phyloP scores from a whole-genome alignment of 2,329 filamentous ascomycete species.

The Xylaria digitata region DNA sequence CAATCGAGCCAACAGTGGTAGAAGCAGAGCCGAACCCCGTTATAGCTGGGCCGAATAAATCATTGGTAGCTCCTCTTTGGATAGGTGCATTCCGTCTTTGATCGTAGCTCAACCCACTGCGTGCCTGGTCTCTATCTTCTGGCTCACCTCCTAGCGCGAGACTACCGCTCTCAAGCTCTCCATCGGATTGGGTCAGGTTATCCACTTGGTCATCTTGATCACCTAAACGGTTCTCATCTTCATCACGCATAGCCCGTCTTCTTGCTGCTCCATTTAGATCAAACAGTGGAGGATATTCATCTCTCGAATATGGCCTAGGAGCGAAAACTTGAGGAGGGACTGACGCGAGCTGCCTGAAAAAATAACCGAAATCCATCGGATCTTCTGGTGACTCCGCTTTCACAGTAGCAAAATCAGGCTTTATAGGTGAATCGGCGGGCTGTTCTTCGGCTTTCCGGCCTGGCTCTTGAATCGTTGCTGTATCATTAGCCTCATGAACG shows the following conservation, averaged over 20 bases:
- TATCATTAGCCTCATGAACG: constrained; percentile 57
- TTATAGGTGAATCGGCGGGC: constrained; percentile 35
- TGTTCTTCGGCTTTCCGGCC: constrained; percentile 48
- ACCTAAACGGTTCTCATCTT: constrained; percentile 67
- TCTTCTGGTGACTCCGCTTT: constrained; percentile 39
- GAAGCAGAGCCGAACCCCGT: constrained; percentile 62
- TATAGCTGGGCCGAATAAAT: constrained; percentile 65
- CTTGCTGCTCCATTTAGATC: constrained; percentile 85
- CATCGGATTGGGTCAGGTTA: constrained; percentile 68
- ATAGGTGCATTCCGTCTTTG: constrained; percentile 76
- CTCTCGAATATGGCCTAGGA: constrained; percentile 38
- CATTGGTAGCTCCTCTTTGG: constrained; percentile 69
- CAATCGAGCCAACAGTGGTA: constrained; percentile 68
- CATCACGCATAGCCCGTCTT: constrained; percentile 80
- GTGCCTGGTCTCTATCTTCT: constrained; percentile 75
- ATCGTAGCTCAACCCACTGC: constrained; percentile 63
- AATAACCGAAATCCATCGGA: constrained; percentile 41
- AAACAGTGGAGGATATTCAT: constrained; percentile 78
- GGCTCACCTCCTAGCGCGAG: constrained; percentile 92
- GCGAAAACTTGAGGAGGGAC: constrained; percentile 55
- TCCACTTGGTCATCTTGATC: constrained; percentile 63
- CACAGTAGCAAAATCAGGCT: constrained; percentile 18
- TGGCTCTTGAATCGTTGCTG: constrained; percentile 49
- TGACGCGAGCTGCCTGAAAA: constrained; percentile 44
- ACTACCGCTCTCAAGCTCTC: constrained; percentile 83